Evolutionary conservation across 495 filamentous ascomycete genomes (phyloP).

Genomic region (Aspergillus conjunctus): DNA sequence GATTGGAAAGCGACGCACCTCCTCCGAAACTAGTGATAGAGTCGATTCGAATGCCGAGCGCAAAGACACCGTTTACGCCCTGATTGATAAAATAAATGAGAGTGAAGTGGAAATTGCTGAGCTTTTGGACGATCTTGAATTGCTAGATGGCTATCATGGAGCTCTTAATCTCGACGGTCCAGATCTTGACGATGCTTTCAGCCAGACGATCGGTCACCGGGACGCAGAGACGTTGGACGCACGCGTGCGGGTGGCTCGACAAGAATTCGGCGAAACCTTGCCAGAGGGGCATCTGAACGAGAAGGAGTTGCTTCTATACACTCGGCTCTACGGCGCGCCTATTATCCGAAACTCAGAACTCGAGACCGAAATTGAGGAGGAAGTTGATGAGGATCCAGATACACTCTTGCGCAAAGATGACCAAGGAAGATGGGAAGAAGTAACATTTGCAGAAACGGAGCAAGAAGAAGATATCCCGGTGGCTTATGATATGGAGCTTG

Average conservation of each 20-base stretch:
- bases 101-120: constrained; percentile 40
- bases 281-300: constrained; percentile 71
- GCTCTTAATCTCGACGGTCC: constrained; percentile 28
- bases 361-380: constrained; percentile 29
- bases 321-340: constrained; percentile 74
- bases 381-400: constrained; percentile 36
- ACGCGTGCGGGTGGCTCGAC: constrained; percentile 67
- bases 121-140: constrained; percentile 39
- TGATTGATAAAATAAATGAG: constrained; percentile 44
- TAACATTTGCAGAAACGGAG: constrained; percentile 47
- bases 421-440: constrained; percentile 61
- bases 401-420: constrained; percentile 58
- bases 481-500: constrained; percentile 47
- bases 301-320: constrained; percentile 74
- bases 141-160: constrained; percentile 31
- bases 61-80: constrained; percentile 35
- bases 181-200: constrained; percentile 27
- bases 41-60: constrained; percentile 19
- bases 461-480: constrained; percentile 34
- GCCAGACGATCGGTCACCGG: constrained; percentile 30
- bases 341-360: constrained; percentile 52
- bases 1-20: constrained; percentile 27
- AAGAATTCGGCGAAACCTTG: constrained; percentile 74
- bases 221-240: constrained; percentile 55
- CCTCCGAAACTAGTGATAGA: constrained; percentile 29